Evolutionary conservation across 305 asterid genomes (phyloP), one percentile per base, ranked within the genome.

Genomic region (Fraxinus greggii): DNA sequence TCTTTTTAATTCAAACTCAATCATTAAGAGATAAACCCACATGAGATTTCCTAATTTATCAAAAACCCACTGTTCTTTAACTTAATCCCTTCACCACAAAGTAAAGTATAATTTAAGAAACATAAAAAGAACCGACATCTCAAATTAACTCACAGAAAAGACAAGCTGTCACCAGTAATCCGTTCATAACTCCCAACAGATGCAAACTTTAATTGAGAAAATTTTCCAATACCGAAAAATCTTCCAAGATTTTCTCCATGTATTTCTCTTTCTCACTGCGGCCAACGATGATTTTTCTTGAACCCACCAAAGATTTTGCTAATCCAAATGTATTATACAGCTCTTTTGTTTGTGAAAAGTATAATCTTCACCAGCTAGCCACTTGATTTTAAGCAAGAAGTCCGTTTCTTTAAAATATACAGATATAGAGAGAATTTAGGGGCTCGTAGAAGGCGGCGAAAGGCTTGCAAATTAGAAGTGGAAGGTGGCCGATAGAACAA

Each of bases 1-100:
- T 78, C 83, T 85, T 89, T 83, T 45, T 77, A 65, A 26, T 74
- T 72, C 85, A 89, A 84, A 86, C 35, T 67, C 92, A 92, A 92
- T 94, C 92, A 91, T 92, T 90, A 89, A 92, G 79, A 86, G 87
- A 80, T 76, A 82, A 90, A 84, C 81, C 92, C 91, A 86, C 85
- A 75, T 83, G 87, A 86, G 85, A 85, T 85, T 87, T 80, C 83
- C 74, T 79, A 87, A 81, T 82, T 65, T 86, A 85, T 89, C 85
- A 91, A 85, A 87, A 87, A 86, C 87, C 77, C 87, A 69, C 80
- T 83, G 77, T 85, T 80, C 69, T 78, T 85, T 54, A 86, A 78
- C 72, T 73, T 33, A 83, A 85, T 80, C 86, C 24, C 40, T 33
- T 81, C 33, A 48, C 35, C 72, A 48, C 78, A 76, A 35, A 65